phyloP scores from a whole-genome alignment of 2,329 filamentous ascomycete species.

The Akanthomyces lecanii region DNA sequence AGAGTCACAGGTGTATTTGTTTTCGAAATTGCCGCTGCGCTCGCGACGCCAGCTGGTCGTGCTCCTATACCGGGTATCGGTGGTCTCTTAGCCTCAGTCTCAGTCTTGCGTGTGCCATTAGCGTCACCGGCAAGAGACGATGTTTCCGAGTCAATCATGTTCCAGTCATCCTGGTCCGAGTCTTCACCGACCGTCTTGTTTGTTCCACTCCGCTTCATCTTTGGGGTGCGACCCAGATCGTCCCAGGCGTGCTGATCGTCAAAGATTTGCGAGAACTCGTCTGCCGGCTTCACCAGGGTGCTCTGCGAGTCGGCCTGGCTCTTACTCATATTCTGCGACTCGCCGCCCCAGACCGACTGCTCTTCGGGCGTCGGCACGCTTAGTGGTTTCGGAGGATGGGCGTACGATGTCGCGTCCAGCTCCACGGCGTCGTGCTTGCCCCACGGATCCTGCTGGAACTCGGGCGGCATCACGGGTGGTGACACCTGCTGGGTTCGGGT shows the following conservation, averaged over 20 bases:
- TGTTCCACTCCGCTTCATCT: constrained; percentile 39
- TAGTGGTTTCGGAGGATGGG: constrained; percentile 35
- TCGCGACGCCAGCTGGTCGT: background rate
- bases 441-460: constrained; percentile 29
- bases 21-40: background rate
- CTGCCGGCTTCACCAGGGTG: constrained; percentile 22
- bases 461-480: constrained; percentile 21
- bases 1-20: background rate
- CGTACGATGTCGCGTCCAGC: constrained; percentile 30
- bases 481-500: constrained; percentile 13
- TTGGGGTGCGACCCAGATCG: constrained; percentile 33
- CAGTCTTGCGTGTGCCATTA: background rate
- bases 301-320: constrained; percentile 16
- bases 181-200: constrained; percentile 26
- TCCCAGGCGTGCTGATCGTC: constrained; percentile 49
- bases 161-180: constrained; percentile 43
- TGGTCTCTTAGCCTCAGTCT: background rate
- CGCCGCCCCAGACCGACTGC: constrained; percentile 39
- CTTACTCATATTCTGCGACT: constrained; percentile 27
- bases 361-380: constrained; percentile 22
- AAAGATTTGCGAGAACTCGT: constrained; percentile 26
- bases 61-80: background rate
- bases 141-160: constrained; percentile 44
- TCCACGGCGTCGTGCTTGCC: constrained; percentile 26
- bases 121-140: constrained; percentile 19